These are phyloP conservation scores for Dictyostelium capitatum DNA, from an alignment of 78 protist species.

Conservation along the genomic window DNA sequence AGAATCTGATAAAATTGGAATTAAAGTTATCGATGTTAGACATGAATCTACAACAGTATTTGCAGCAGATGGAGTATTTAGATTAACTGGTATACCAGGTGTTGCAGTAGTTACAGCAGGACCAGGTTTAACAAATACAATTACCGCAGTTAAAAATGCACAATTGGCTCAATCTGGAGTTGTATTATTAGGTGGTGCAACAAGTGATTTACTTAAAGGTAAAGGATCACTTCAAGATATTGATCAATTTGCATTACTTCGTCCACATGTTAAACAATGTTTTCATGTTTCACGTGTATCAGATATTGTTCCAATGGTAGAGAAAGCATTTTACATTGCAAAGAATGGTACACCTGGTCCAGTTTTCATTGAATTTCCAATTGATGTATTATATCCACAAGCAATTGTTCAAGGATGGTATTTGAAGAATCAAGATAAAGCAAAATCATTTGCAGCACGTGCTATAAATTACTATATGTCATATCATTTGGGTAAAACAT, in stretches of 20 bases:
- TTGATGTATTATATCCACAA: constrained; percentile 86
- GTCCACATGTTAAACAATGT: constrained; percentile 80
- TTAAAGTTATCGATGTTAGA: constrained; percentile 86
- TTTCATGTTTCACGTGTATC: constrained; percentile 37
- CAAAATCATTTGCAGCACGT: neutral
- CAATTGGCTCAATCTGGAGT: constrained; percentile 90
- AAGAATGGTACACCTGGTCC: constrained; percentile 90
- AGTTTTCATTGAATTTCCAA: constrained; percentile 90
- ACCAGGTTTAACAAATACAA: constrained; percentile 93
- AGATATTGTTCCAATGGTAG: constrained; percentile 84
- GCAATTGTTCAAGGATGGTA: constrained; percentile 39
- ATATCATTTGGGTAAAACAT: constrained; percentile 36
- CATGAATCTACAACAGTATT: constrained; percentile 92
- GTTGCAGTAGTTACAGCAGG: constrained; percentile 94
- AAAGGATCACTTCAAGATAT: constrained; percentile 93
- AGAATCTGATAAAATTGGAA: constrained; percentile 51
- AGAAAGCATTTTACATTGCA: constrained; percentile 55
- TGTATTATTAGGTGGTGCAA: constrained; percentile 90
- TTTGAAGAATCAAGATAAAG: constrained; percentile 8
- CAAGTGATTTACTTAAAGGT: constrained; percentile 87
- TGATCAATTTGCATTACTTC: constrained; percentile 87
- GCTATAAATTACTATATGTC: constrained; percentile 12
- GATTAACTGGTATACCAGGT: constrained; percentile 90
- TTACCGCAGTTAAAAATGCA: constrained; percentile 93
- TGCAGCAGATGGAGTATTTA: constrained; percentile 92